Conservation (phyloP, 306 rosid genomes). For the Quercus gilva region DNA sequence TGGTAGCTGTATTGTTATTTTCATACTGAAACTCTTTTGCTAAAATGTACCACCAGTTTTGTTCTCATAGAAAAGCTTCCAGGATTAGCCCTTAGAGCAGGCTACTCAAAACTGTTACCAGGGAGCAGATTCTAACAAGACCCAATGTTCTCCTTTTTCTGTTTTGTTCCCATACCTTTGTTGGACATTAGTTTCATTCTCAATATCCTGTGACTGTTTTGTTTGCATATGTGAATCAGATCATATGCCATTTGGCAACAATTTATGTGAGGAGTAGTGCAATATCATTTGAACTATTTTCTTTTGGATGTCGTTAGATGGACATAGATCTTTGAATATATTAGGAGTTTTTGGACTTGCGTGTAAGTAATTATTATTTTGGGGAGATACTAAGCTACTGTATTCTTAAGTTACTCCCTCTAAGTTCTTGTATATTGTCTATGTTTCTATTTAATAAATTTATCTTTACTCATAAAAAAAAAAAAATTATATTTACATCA, state of each 20-base stretch:
- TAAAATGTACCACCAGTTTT: not conserved
- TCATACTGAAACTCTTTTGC: not conserved
- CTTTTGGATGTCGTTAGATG: not conserved
- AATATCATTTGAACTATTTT: not conserved
- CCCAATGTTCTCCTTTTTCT: not conserved
- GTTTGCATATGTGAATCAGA: slow-evolving; percentile 5
- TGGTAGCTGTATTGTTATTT: not conserved
- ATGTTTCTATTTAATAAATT: too few species aligned
- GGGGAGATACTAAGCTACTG: too few species aligned
- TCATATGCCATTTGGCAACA: not conserved
- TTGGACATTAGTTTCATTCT: not conserved
- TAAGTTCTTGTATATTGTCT: too few species aligned
- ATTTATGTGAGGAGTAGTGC: not conserved
- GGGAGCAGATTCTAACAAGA: not conserved
- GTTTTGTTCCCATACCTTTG: not conserved
- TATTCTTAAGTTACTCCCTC: too few species aligned
- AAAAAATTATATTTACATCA: too few species aligned
- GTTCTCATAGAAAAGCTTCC: not conserved
- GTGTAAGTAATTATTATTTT: too few species aligned
- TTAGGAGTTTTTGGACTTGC: too few species aligned
- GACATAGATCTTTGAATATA: not conserved
- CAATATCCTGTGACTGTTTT: not conserved
- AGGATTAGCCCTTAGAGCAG: not conserved
- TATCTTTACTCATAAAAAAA: too few species aligned
- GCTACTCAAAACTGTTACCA: too few species aligned